phyloP scores from a whole-genome alignment of 2,329 filamentous ascomycete species.

The Coleophoma cylindrospora region DNA sequence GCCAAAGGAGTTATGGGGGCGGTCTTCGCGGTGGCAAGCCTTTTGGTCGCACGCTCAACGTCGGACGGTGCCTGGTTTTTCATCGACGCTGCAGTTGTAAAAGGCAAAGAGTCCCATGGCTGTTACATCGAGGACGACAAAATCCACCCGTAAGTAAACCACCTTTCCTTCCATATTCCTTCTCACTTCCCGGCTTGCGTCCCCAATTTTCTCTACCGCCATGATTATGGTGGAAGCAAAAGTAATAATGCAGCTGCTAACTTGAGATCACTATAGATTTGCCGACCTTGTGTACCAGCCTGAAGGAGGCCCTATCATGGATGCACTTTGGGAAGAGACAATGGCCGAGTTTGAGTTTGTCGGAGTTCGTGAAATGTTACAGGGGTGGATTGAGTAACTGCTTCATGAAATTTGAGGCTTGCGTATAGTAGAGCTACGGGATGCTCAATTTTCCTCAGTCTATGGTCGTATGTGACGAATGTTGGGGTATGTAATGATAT shows the following conservation, averaged over 20 bases:
- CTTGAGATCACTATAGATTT: slow-evolving; percentile 8
- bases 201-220: neutral
- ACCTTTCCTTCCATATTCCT: neutral
- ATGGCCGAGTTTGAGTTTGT: slow-evolving; percentile 19
- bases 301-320: slow-evolving; percentile 9
- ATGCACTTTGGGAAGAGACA: slow-evolving; percentile 20
- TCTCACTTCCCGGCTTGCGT: neutral
- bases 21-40: neutral
- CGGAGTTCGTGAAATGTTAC: neutral
- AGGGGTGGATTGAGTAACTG: neutral
- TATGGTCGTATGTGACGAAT: no score
- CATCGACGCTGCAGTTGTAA: slow-evolving; percentile 37
- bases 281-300: slow-evolving; percentile 13
- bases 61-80: slow-evolving; percentile 38
- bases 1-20: slow-evolving; percentile 7
- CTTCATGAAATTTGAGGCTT: no score
- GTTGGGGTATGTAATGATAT: no score
- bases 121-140: slow-evolving; percentile 35
- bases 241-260: neutral
- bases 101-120: slow-evolving; percentile 45
- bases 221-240: neutral
- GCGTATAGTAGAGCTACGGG: no score
- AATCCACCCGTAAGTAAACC: neutral
- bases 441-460: no score
- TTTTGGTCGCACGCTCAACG: slow-evolving; percentile 11